Evolutionary conservation across 1,139 yeast genomes (phyloP).

Genomic region (Saccharomyces hybrid): DNA sequence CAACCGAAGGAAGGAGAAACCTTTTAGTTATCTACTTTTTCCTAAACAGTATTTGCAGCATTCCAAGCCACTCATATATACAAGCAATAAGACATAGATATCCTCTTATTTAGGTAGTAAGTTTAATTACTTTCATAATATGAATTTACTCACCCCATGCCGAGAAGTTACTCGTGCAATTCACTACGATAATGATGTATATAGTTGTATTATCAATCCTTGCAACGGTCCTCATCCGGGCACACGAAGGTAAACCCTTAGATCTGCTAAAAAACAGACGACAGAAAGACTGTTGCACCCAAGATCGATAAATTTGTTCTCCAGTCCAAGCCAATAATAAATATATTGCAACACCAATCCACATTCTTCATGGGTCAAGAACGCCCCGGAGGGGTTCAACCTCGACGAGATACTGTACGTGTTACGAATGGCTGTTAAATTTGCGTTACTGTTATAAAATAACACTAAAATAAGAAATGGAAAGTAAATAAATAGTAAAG

Average conservation of each 20-base stretch:
- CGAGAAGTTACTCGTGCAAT: not conserved
- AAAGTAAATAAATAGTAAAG: not conserved
- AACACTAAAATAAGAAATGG: too few species aligned
- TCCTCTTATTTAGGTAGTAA: not conserved
- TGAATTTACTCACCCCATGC: not conserved
- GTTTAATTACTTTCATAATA: not conserved
- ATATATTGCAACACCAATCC: constrained; percentile 45
- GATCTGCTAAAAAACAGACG: constrained; percentile 38
- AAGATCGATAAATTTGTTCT: constrained; percentile 55
- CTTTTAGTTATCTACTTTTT: constrained; percentile 34
- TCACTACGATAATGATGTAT: not conserved
- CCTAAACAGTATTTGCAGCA: not conserved
- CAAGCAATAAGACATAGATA: not conserved
- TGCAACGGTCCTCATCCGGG: constrained; percentile 78
- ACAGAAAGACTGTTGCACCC: constrained; percentile 73
- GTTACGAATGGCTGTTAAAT: constrained; percentile 60
- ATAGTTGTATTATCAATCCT: constrained; percentile 58
- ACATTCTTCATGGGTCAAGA: constrained; percentile 69
- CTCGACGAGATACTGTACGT: constrained; percentile 62
- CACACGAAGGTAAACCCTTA: constrained; percentile 78
- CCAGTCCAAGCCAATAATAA: constrained; percentile 47
- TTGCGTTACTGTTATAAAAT: constrained; percentile 42
- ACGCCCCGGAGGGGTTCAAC: constrained; percentile 64
- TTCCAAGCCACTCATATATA: not conserved
- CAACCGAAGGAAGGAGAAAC: constrained; percentile 90